phyloP scores from a whole-genome alignment of 179 eudicot species.

The Corrigiola litoralis region DNA sequence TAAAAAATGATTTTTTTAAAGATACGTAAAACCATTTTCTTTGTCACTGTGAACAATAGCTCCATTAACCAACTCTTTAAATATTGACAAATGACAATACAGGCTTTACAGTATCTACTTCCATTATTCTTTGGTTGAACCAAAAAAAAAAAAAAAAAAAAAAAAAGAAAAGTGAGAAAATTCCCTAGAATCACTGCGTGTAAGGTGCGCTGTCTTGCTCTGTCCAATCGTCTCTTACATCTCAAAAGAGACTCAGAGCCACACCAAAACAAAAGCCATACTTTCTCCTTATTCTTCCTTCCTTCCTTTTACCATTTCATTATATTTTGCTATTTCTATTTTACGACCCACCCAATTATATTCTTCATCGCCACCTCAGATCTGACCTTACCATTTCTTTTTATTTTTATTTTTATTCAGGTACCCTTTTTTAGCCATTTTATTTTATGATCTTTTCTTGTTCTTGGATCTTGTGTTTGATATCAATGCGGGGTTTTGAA shows the following conservation, averaged over 20 bases:
- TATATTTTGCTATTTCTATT: too few relatives aligned
- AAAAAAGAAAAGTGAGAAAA: too few relatives aligned
- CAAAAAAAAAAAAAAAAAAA: too few relatives aligned
- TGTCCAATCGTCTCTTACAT: not conserved
- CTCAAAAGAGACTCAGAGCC: not conserved
- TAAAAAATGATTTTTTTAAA: too few relatives aligned
- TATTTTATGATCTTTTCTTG: not conserved
- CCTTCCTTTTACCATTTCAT: not conserved
- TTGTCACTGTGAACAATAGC: too few relatives aligned
- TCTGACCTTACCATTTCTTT: not conserved
- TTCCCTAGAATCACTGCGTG: not conserved
- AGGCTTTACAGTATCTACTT: too few relatives aligned
- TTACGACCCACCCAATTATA: not conserved
- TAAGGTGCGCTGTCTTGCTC: conserved; percentile 6
- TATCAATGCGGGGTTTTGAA: not conserved
- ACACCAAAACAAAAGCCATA: not conserved
- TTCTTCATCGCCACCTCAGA: not conserved
- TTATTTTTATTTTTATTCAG: not conserved
- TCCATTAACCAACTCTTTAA: too few relatives aligned
- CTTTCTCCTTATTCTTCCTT: not conserved
- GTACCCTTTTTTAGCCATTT: not conserved
- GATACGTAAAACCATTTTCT: too few relatives aligned
- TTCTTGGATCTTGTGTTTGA: not conserved
- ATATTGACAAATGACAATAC: too few relatives aligned
- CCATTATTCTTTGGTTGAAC: too few relatives aligned